Evolutionary conservation across 2,329 filamentous ascomycete genomes (phyloP).

Genomic region (Fulvia fulva): DNA sequence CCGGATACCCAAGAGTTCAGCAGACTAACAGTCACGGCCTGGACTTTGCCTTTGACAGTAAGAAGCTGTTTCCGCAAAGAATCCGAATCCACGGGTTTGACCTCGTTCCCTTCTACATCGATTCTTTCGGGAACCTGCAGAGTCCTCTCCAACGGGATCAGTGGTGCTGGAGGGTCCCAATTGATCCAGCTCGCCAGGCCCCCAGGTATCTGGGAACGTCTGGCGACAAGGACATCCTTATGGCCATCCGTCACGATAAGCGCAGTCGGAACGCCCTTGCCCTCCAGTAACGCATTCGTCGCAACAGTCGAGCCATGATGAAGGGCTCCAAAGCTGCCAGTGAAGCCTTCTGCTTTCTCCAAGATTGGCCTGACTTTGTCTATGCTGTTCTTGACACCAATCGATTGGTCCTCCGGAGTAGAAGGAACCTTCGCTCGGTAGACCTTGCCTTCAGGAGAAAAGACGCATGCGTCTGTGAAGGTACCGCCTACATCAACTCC

Average conservation of each 20-base stretch:
- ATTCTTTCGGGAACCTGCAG: slow-evolving; percentile 25
- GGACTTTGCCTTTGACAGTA: slow-evolving; percentile 26
- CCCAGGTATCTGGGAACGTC: slow-evolving; percentile 26
- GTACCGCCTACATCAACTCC: slow-evolving; percentile 27
- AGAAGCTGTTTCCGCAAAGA: slow-evolving; percentile 23
- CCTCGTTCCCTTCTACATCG: slow-evolving; percentile 23
- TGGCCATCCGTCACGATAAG: slow-evolving; percentile 28
- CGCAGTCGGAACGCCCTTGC: slow-evolving; percentile 26
- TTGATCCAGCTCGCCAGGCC: slow-evolving; percentile 27
- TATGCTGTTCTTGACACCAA: slow-evolving; percentile 27
- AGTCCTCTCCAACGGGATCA: slow-evolving; percentile 27
- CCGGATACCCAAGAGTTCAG: slow-evolving; percentile 28
- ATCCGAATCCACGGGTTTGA: slow-evolving; percentile 24
- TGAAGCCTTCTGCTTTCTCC: slow-evolving; percentile 23
- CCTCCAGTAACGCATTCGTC: slow-evolving; percentile 27
- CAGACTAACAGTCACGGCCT: slow-evolving; percentile 27
- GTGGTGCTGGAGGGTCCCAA: slow-evolving; percentile 25
- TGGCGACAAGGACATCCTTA: slow-evolving; percentile 27
- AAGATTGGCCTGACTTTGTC: slow-evolving; percentile 25
- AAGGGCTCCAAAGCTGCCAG: slow-evolving; percentile 25
- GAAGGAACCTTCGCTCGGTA: slow-evolving; percentile 27
- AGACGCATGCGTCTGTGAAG: slow-evolving; percentile 27
- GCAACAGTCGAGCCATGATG: slow-evolving; percentile 27
- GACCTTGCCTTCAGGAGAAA: slow-evolving; percentile 24
- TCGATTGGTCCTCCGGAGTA: slow-evolving; percentile 26